phyloP scores from a whole-genome alignment of 768 basidiomycete species.

The Collybia sp. region DNA sequence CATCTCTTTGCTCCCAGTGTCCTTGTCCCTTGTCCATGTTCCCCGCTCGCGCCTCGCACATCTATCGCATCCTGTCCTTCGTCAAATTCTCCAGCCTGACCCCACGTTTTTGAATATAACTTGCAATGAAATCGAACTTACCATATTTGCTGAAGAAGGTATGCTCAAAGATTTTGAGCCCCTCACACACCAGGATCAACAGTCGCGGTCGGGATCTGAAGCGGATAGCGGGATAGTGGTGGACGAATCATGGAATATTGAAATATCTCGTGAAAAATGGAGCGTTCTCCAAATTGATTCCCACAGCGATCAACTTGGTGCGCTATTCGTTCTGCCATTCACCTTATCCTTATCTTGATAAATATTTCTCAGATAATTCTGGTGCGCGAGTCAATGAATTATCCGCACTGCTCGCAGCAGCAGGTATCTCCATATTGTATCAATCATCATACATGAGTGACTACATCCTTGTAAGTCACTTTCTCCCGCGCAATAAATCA shows the following conservation, averaged over 20 bases:
- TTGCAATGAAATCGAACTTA: slow-evolving; percentile 77
- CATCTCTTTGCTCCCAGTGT: slow-evolving; percentile 66
- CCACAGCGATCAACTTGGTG: slow-evolving; percentile 67
- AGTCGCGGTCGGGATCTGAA: slow-evolving; percentile 31
- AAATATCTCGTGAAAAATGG: slow-evolving; percentile 73
- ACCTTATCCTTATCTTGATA: slow-evolving; percentile 5
- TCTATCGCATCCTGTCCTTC: slow-evolving; percentile 58
- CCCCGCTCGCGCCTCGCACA: slow-evolving; percentile 62
- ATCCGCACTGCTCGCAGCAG: slow-evolving; percentile 70
- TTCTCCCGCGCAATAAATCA: slow-evolving; percentile 3
- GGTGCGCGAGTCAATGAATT: slow-evolving; percentile 73
- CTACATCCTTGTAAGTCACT: slow-evolving; percentile 67
- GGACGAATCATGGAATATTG: slow-evolving; percentile 44
- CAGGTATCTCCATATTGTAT: slow-evolving; percentile 78
- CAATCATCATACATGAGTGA: slow-evolving; percentile 82
- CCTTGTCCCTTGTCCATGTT: slow-evolving; percentile 70
- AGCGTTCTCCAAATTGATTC: slow-evolving; percentile 79
- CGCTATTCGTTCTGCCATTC: slow-evolving; percentile 12
- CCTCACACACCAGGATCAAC: slow-evolving; percentile 55
- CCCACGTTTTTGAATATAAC: slow-evolving; percentile 72
- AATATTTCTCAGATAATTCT: slow-evolving; percentile 44
- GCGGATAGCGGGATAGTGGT: slow-evolving; percentile 31
- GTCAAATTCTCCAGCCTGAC: slow-evolving; percentile 62
- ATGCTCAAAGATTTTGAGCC: slow-evolving; percentile 55
- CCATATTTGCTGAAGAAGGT: slow-evolving; percentile 62